Conservation (phyloP, 495 filamentous ascomycete species). For the Aspergillus mulundensis region DNA sequence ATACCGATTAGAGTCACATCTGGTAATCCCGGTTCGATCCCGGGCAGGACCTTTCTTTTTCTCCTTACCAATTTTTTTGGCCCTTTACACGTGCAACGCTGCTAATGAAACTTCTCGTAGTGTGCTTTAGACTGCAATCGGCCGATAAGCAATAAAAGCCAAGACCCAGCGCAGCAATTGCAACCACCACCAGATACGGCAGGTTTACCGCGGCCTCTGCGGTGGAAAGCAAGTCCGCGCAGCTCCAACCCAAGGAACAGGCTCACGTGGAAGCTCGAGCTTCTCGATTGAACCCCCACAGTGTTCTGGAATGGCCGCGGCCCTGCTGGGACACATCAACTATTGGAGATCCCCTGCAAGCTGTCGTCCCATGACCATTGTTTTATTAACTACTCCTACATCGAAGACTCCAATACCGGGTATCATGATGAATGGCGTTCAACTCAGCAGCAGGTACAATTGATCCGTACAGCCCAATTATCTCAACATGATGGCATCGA, state of each 20-base stretch:
- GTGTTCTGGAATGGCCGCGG: slow-evolving; percentile 1
- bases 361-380: background rate
- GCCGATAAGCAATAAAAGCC: background rate
- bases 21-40: slow-evolving; percentile 17
- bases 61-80: background rate
- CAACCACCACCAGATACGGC: background rate
- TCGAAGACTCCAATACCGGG: too few species aligned
- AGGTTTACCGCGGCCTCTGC: background rate
- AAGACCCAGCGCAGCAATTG: background rate
- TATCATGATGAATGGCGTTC: too few species aligned
- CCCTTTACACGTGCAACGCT: background rate
- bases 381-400: too few species aligned
- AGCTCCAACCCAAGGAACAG: background rate
- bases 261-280: slow-evolving; percentile 15
- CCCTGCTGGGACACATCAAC: background rate
- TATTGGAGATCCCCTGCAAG: background rate
- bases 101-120: too few species aligned
- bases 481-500: background rate
- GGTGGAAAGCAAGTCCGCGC: too few species aligned
- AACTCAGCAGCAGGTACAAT: too few species aligned
- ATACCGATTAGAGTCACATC: slow-evolving; percentile 5
- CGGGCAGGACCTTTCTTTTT: slow-evolving; percentile 10
- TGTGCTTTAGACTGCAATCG: too few species aligned
- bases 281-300: slow-evolving; percentile 8
- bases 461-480: too few species aligned